phyloP scores from a whole-genome alignment of 202 grass and related monocot genomes.

The Zoysia matrella region DNA sequence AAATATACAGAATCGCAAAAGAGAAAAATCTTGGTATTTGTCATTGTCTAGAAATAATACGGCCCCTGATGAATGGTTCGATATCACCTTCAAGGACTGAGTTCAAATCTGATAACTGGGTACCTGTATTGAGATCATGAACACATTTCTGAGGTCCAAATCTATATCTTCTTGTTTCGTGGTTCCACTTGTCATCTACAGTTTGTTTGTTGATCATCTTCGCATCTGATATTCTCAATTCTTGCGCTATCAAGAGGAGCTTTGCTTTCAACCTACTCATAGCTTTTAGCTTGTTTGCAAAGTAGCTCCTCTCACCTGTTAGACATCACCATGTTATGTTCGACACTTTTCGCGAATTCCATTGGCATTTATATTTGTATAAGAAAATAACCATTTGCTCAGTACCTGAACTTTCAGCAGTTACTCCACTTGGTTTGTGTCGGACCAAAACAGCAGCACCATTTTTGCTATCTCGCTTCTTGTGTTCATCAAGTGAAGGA shows the following conservation, averaged over 20 bases:
- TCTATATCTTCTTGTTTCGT: slow-evolving; percentile 71
- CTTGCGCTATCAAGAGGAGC: slow-evolving; percentile 65
- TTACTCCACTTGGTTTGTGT: slow-evolving; percentile 72
- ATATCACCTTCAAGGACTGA: slow-evolving; percentile 77
- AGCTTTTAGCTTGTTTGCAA: slow-evolving; percentile 88
- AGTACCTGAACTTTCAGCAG: slow-evolving; percentile 88
- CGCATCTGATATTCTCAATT: slow-evolving; percentile 42
- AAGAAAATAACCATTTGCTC: slow-evolving; percentile 19
- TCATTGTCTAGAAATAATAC: slow-evolving; percentile 63
- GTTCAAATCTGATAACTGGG: slow-evolving; percentile 75
- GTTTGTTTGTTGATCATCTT: slow-evolving; percentile 53
- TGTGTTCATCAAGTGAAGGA: slow-evolving; percentile 42
- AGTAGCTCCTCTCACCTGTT: slow-evolving; percentile 88
- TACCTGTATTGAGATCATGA: slow-evolving; percentile 78
- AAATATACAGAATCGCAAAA: slow-evolving; percentile 29
- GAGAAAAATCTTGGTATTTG: slow-evolving; percentile 5
- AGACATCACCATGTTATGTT: background rate
- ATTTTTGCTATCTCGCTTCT: slow-evolving; percentile 27
- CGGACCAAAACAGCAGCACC: slow-evolving; percentile 46
- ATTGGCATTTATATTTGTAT: background rate
- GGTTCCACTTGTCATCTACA: slow-evolving; percentile 40
- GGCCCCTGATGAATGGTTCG: slow-evolving; percentile 66
- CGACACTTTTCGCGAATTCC: background rate
- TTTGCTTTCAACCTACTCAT: slow-evolving; percentile 81
- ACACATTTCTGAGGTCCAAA: slow-evolving; percentile 70